Evolutionary conservation across 768 basidiomycete species (phyloP), one percentile per base, ranked within the genome.

Genomic region (Russula emetica): DNA sequence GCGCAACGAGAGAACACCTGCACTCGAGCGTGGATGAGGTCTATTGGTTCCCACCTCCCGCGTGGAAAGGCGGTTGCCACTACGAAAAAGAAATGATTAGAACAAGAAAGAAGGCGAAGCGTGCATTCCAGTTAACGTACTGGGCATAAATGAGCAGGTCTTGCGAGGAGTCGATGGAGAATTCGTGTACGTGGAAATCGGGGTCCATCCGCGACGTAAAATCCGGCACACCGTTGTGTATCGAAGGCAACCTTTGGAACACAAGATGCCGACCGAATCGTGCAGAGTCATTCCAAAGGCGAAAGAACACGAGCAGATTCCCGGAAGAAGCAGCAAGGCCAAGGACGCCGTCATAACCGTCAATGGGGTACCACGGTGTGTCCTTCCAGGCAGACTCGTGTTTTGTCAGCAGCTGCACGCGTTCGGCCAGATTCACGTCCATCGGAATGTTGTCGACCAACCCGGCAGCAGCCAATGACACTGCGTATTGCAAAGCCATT

Each of bases 261-360:
- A 34, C n/a, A 7, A 61, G 53, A 10, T n/a, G 42, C 24, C 51
- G 50, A n/a, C 51, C 40, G 40, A 50, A 50, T n/a, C 36, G 22
- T 20, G 26, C 24, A 2, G 58, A 38, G 34, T 59, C 49, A 13
- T 59, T 34, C 58, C 45, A 59, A 26, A 50, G 18, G 40, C 47
- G 58, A 24, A 40, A 53, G 51, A 60, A 52, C 14, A 60, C 50
- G 20, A 60, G 50, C 26, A 60, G 2, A 30, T 60, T 60, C 13
- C 59, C 59, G 22, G 59, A 60, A 20, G 59, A 53, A 40, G 51
- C 49, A 10, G 51, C 59, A 14, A 60, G 51, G 59, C 59, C 26
- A 30, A 52, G 59, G n/a, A 42, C 9, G 20, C 51, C 59, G 26
- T 44, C 51, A 14, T 60, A 38, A 8, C 30, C 59, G 1, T 42